Evolutionary conservation across 495 filamentous ascomycete genomes (phyloP).

Genomic region (Penicillium flavigenum): DNA sequence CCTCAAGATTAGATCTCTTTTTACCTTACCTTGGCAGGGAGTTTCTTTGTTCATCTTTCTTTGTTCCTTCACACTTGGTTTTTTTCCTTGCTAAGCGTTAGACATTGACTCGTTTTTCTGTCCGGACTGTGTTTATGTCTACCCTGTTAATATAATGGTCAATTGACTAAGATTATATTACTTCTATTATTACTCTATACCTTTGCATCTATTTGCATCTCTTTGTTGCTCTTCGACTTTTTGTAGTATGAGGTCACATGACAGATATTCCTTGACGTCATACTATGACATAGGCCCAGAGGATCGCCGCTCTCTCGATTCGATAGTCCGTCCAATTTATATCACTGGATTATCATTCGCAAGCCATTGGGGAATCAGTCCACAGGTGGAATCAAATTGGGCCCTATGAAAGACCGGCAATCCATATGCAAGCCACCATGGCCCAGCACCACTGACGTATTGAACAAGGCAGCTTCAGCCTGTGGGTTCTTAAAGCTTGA

Average conservation of each 20-base stretch:
- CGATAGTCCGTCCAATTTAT: not conserved
- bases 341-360: conserved; percentile 2
- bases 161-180: not conserved
- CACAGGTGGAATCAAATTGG: not conserved
- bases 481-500: conserved; percentile 8
- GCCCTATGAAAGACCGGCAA: not conserved
- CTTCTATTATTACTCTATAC: not conserved
- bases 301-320: conserved; percentile 3
- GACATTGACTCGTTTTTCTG: not conserved
- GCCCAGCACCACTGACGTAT: conserved; percentile 11
- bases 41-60: not conserved
- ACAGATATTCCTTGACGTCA: conserved; percentile 4
- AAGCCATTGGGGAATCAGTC: not conserved
- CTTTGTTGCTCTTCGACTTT: not conserved
- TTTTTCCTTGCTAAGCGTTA: conserved; percentile 2
- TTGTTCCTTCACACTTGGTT: not conserved
- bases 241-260: conserved; percentile 6
- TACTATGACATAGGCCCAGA: conserved; percentile 9
- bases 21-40: not conserved
- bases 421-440: conserved; percentile 1
- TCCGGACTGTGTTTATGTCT: no score
- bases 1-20: not conserved
- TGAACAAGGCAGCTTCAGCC: not conserved
- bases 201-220: not conserved
- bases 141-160: not conserved